Conservation (phyloP, 2,329 filamentous ascomycete genomes). For the Pseudogymnoascus sp. region DNA sequence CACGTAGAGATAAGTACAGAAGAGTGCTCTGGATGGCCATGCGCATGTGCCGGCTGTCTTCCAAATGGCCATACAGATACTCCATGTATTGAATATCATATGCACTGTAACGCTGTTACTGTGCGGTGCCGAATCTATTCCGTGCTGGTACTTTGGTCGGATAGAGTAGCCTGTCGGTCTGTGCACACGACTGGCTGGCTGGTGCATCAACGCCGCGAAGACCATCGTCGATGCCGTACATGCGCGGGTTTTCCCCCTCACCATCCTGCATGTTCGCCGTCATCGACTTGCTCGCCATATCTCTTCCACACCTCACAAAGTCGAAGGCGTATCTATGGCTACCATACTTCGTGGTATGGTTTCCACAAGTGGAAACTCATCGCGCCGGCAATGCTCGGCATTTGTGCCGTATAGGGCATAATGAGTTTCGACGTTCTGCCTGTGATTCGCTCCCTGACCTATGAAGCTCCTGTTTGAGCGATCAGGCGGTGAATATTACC, state of each 20-base stretch:
- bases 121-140: neutral
- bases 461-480: neutral
- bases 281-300: neutral
- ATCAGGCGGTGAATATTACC: neutral
- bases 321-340: neutral
- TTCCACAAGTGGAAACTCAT: slow-evolving; percentile 6
- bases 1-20: neutral
- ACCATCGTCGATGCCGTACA: neutral
- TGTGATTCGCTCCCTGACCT: neutral
- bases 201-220: neutral
- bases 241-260: neutral
- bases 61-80: neutral
- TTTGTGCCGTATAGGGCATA: slow-evolving; percentile 3
- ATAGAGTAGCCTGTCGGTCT: neutral
- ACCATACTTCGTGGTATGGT: neutral
- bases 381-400: slow-evolving; percentile 5
- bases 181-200: slow-evolving; percentile 5
- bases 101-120: slow-evolving; percentile 10
- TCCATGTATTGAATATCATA: neutral
- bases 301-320: neutral
- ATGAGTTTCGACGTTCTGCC: neutral
- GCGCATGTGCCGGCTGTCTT: neutral
- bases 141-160: neutral
- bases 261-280: neutral
- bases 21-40: neutral